These are phyloP conservation scores for Mucor mucedo DNA, from an alignment of 371 early-diverging fungal species.

Conservation along the genomic window DNA sequence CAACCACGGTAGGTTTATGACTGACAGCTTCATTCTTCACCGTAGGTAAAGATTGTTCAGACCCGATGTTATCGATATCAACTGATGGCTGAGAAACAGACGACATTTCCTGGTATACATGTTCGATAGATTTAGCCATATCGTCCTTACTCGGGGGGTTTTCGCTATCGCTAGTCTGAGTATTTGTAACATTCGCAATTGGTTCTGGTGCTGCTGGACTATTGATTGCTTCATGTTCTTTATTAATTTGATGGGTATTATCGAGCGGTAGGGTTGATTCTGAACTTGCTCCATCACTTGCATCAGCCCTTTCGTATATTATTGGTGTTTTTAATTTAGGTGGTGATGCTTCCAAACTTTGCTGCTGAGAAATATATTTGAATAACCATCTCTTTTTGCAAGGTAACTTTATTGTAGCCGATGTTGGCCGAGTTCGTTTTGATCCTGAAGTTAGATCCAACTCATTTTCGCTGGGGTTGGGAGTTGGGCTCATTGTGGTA, in stretches of 20 bases:
- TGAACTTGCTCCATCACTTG: conserved; percentile 36
- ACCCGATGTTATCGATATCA: too few species aligned
- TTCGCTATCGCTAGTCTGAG: too few species aligned
- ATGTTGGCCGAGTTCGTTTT: conserved; percentile 2
- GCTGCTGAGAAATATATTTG: conserved; percentile 9
- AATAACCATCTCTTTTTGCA: conserved; percentile 29
- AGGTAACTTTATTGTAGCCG: neutral
- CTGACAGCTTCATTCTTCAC: too few species aligned
- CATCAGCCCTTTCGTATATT: conserved; percentile 2
- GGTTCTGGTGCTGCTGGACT: neutral
- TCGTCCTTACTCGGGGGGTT: too few species aligned
- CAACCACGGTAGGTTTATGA: too few species aligned
- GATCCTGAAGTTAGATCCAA: neutral
- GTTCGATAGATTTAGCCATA: too few species aligned
- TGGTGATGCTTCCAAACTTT: neutral
- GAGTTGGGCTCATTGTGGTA: conserved; percentile 4
- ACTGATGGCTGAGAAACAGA: too few species aligned
- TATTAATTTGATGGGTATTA: conserved; percentile 16
- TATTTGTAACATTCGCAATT: neutral
- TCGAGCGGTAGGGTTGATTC: conserved; percentile 39
- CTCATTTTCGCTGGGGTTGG: neutral
- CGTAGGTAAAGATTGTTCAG: too few species aligned
- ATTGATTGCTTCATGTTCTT: neutral
- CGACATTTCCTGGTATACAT: too few species aligned
- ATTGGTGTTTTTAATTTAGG: neutral